A percentile compares a stretch with the other conserved stretches of the same genome.
Conservation (phyloP, 129 eudicot genomes). For the Helichrysum umbraculigerum region DNA sequence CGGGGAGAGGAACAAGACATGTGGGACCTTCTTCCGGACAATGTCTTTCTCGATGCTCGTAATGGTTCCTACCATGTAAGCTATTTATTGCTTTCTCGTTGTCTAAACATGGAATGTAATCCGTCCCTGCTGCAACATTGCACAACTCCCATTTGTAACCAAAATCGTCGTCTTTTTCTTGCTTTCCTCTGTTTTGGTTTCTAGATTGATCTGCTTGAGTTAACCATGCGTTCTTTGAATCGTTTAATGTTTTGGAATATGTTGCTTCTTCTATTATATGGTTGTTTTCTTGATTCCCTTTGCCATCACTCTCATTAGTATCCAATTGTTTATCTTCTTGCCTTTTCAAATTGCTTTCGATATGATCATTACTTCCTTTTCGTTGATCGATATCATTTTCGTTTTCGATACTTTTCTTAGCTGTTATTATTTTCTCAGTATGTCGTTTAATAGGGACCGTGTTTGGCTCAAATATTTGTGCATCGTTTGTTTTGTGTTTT, state of each 20-base stretch:
- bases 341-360: slow-evolving; percentile 1
- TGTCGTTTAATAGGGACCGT: slow-evolving; percentile 33
- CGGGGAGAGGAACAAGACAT: slow-evolving; percentile 66
- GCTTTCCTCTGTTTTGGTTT: slow-evolving; percentile 20
- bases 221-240: slow-evolving; percentile 52
- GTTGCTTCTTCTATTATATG: slow-evolving; percentile 8
- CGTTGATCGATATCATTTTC: not conserved
- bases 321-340: not conserved
- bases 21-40: slow-evolving; percentile 70
- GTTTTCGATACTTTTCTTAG: slow-evolving; percentile 6
- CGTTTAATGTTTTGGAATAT: slow-evolving; percentile 48
- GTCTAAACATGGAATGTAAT: slow-evolving; percentile 80
- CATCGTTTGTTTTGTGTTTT: slow-evolving; percentile 31
- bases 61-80: slow-evolving; percentile 45
- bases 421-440: slow-evolving; percentile 23
- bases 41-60: slow-evolving; percentile 76
- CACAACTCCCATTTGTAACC: slow-evolving; percentile 59
- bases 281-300: slow-evolving; percentile 2
- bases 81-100: slow-evolving; percentile 53
- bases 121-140: slow-evolving; percentile 57
- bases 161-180: slow-evolving; percentile 5
- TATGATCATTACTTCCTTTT: not conserved
- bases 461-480: slow-evolving; percentile 45
- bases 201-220: slow-evolving; percentile 62
- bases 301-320: slow-evolving; percentile 2